phyloP scores from a whole-genome alignment of 1,139 yeast species.

The Yamadazyma dushanensis region DNA sequence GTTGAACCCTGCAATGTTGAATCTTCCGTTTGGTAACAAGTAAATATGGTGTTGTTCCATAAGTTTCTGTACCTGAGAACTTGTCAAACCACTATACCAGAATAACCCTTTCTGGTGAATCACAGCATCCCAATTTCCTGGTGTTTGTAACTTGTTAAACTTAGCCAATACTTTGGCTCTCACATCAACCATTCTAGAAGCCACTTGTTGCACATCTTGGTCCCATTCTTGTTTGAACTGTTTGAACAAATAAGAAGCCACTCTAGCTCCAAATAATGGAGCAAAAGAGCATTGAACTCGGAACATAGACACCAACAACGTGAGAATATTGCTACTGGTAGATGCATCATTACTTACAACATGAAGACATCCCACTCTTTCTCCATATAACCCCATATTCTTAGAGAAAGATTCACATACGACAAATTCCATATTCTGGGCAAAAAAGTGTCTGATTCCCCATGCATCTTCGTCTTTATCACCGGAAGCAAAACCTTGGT shows the following conservation, averaged over 20 bases:
- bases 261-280: conserved; percentile 48
- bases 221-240: conserved; percentile 34
- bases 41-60: conserved; percentile 37
- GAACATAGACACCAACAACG: conserved; percentile 30
- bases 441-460: conserved; percentile 27
- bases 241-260: conserved; percentile 29
- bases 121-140: conserved; percentile 45
- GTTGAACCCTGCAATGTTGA: conserved; percentile 47
- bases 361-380: conserved; percentile 45
- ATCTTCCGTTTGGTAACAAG: conserved; percentile 38
- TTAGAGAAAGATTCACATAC: conserved; percentile 49
- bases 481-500: conserved; percentile 85
- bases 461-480: conserved; percentile 32
- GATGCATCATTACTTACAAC: conserved; percentile 29
- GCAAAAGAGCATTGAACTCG: conserved; percentile 45
- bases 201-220: conserved; percentile 30
- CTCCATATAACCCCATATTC: conserved; percentile 48
- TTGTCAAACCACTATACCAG: conserved; percentile 44
- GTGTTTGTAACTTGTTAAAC: conserved; percentile 35
- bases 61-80: conserved; percentile 31
- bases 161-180: conserved; percentile 28
- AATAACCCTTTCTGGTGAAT: conserved; percentile 40
- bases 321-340: conserved; percentile 22
- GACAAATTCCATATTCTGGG: conserved; percentile 25
- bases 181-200: conserved; percentile 29